phyloP scores from a whole-genome alignment of 129 eudicot genomes.

The Silybum marianum region DNA sequence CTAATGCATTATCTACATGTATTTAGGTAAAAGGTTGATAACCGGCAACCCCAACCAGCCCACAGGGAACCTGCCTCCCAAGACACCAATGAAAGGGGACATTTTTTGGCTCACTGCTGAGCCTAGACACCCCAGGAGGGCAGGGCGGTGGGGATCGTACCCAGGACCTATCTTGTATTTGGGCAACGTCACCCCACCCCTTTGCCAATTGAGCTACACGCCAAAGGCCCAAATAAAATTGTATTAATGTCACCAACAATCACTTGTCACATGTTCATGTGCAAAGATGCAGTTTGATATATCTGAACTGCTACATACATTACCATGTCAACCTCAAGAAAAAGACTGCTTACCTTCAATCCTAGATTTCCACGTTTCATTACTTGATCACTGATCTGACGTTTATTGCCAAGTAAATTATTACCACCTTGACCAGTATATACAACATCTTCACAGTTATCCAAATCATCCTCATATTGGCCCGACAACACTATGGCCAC shows the following conservation, averaged over 20 bases:
- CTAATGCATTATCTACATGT: neutral
- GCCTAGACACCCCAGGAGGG: too few relatives aligned
- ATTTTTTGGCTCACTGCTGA: too few relatives aligned
- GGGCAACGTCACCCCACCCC: too few relatives aligned
- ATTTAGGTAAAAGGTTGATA: too few relatives aligned
- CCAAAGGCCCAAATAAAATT: neutral
- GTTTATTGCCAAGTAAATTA: constrained; percentile 67
- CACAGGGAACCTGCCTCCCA: too few relatives aligned
- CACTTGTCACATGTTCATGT: constrained; percentile 1
- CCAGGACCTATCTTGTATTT: too few relatives aligned
- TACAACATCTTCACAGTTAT: constrained; percentile 71
- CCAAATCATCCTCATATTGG: constrained; percentile 88
- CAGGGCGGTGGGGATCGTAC: too few relatives aligned
- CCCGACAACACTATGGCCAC: constrained; percentile 88
- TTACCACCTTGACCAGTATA: constrained; percentile 99
- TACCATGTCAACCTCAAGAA: neutral
- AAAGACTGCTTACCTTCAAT: constrained; percentile 53
- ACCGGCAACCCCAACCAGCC: too few relatives aligned
- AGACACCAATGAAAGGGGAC: too few relatives aligned
- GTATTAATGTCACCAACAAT: constrained; percentile 4
- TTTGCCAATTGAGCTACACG: too few relatives aligned
- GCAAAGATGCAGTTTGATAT: neutral
- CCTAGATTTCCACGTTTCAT: constrained; percentile 84
- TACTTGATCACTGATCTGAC: constrained; percentile 68
- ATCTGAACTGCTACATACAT: neutral